phyloP scores from a whole-genome alignment of 352 stramenopile genomes.

The Phytopythium cucurbitacearum region DNA sequence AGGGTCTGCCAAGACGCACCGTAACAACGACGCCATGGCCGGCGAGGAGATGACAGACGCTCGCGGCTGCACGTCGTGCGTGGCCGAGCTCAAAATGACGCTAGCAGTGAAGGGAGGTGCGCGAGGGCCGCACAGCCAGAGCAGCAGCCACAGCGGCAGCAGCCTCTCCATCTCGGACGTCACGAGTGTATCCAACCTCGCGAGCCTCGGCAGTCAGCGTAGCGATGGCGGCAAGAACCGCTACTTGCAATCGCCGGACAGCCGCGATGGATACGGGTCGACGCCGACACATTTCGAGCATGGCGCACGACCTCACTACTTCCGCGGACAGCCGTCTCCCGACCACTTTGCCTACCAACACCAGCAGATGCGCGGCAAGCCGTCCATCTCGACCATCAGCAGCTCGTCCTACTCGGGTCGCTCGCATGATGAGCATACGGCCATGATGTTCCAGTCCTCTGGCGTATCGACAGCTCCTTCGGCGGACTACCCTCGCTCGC shows the following conservation, averaged over 20 bases:
- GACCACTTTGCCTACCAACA: slow-evolving; percentile 13
- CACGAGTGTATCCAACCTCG: slow-evolving; percentile 18
- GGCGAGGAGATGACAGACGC: slow-evolving; percentile 27
- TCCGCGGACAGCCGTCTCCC: not conserved
- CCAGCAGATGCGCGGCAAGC: slow-evolving; percentile 15
- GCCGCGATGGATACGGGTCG: slow-evolving; percentile 3
- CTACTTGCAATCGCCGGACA: not conserved
- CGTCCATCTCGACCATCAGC: slow-evolving; percentile 48
- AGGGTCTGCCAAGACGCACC: slow-evolving; percentile 10
- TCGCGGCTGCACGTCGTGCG: slow-evolving; percentile 28
- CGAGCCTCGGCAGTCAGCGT: slow-evolving; percentile 8
- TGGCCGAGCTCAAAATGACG: slow-evolving; percentile 31
- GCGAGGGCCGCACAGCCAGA: slow-evolving; percentile 9
- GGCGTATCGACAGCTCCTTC: slow-evolving; percentile 11
- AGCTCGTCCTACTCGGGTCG: slow-evolving; percentile 38
- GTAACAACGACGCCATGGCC: slow-evolving; percentile 12
- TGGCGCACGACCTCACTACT: slow-evolving; percentile 1
- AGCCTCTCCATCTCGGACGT: too few species aligned
- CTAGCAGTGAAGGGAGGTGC: slow-evolving; percentile 11
- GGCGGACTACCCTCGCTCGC: slow-evolving; percentile 16
- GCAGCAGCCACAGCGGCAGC: slow-evolving; percentile 3
- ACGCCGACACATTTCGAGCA: slow-evolving; percentile 6
- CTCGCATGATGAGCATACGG: slow-evolving; percentile 19
- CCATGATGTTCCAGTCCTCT: slow-evolving; percentile 11
- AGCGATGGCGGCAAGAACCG: not conserved